These are phyloP conservation scores for Phyllosticta capitalensis DNA, from an alignment of 2,329 filamentous ascomycete genomes.

Conservation along the genomic window DNA sequence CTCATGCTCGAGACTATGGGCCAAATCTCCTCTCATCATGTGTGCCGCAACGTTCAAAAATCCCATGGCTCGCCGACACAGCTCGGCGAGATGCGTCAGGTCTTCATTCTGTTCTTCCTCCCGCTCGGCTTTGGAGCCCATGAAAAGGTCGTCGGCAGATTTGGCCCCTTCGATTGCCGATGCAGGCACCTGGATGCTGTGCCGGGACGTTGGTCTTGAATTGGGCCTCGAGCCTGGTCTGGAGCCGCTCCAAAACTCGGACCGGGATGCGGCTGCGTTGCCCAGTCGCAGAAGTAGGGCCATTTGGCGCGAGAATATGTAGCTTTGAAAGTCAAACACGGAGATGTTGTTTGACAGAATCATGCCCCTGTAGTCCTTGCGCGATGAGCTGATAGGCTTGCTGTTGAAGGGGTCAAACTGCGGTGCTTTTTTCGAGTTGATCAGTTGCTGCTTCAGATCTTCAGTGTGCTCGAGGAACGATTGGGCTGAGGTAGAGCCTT, in stretches of 20 bases:
- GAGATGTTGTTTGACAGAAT: slow-evolving; percentile 94
- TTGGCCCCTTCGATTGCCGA: slow-evolving; percentile 16
- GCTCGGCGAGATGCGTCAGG: slow-evolving; percentile 69
- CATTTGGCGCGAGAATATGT: slow-evolving; percentile 86
- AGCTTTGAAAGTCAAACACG: slow-evolving; percentile 87
- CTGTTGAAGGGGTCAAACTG: slow-evolving; percentile 14
- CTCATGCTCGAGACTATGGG: slow-evolving; percentile 35
- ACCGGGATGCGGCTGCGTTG: slow-evolving; percentile 44
- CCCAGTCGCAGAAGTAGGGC: slow-evolving; percentile 71
- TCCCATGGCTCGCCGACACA: slow-evolving; percentile 71
- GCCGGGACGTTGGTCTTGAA: slow-evolving; percentile 1
- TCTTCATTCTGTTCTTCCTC: slow-evolving; percentile 56
- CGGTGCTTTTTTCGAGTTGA: slow-evolving; percentile 5
- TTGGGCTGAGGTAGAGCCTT: slow-evolving; percentile 55
- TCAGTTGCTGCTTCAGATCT: slow-evolving; percentile 51
- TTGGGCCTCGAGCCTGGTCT: slow-evolving; percentile 25
- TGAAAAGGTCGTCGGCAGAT: slow-evolving; percentile 22
- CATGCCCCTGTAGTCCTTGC: slow-evolving; percentile 79
- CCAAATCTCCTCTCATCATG: slow-evolving; percentile 69
- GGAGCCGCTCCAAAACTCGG: slow-evolving; percentile 24
- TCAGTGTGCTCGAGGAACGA: slow-evolving; percentile 66
- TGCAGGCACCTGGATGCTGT: not conserved
- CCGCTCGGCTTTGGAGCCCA: slow-evolving; percentile 19
- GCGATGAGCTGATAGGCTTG: slow-evolving; percentile 30
- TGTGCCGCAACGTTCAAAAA: slow-evolving; percentile 76